Evolutionary conservation across 208 protist genomes (phyloP).

Genomic region (Leptomonas seymouri): DNA sequence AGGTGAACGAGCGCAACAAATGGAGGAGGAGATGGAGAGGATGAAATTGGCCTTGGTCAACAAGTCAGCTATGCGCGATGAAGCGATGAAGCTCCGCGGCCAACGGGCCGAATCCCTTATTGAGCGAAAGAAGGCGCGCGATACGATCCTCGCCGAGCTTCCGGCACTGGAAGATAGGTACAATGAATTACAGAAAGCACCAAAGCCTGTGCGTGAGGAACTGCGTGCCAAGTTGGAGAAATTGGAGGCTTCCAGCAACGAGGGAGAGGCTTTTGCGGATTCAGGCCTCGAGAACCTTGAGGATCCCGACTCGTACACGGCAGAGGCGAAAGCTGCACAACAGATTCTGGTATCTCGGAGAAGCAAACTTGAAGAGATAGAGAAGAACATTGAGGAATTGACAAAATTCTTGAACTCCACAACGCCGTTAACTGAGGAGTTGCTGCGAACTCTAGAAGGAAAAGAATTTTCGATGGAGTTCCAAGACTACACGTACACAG

Average conservation of each 20-base stretch:
- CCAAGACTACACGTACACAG: slow-evolving; percentile 56
- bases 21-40: slow-evolving; percentile 29
- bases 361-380: slow-evolving; percentile 24
- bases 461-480: slow-evolving; percentile 56
- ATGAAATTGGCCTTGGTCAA: slow-evolving; percentile 19
- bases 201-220: slow-evolving; percentile 39
- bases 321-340: slow-evolving; percentile 37
- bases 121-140: slow-evolving; percentile 23
- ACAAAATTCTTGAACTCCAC: slow-evolving; percentile 16
- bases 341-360: slow-evolving; percentile 12
- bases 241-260: slow-evolving; percentile 11
- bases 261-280: slow-evolving; percentile 32
- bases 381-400: slow-evolving; percentile 22
- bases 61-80: slow-evolving; percentile 37
- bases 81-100: slow-evolving; percentile 30
- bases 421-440: slow-evolving; percentile 47
- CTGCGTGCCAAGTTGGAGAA: slow-evolving; percentile 21
- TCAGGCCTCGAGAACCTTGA: slow-evolving; percentile 16
- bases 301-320: slow-evolving; percentile 28
- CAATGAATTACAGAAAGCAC: slow-evolving; percentile 30
- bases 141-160: slow-evolving; percentile 19
- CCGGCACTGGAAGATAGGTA: slow-evolving; percentile 26
- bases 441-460: slow-evolving; percentile 52
- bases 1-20: slow-evolving; percentile 30
- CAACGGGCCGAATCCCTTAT: slow-evolving; percentile 8